phyloP scores from a whole-genome alignment of 2,329 filamentous ascomycete species.

The Nemania bipapillata region DNA sequence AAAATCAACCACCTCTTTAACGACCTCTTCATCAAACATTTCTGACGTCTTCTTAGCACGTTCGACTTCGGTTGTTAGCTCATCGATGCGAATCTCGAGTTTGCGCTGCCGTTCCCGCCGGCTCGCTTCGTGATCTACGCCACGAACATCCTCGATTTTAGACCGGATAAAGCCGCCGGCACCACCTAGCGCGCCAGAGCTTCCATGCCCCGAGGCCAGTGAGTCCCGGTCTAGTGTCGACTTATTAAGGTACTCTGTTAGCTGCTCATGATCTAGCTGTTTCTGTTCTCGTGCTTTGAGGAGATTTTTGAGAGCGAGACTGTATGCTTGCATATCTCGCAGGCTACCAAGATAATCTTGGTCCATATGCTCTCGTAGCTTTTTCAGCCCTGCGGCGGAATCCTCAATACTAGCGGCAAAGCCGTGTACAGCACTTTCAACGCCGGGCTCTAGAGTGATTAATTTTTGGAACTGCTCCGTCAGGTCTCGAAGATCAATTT shows the following conservation, averaged over 20 bases:
- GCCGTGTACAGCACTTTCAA: constrained; percentile 82
- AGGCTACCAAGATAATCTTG: constrained; percentile 94
- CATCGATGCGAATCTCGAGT: constrained; percentile 90
- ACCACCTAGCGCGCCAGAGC: constrained; percentile 69
- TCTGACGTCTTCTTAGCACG: constrained; percentile 86
- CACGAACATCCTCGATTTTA: constrained; percentile 96
- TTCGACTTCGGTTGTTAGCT: constrained; percentile 89
- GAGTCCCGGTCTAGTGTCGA: constrained; percentile 86
- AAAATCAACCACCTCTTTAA: constrained; percentile 91
- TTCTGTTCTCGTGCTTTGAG: constrained; percentile 96
- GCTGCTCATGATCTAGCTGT: constrained; percentile 94
- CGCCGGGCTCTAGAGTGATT: constrained; percentile 85
- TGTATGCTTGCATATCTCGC: constrained; percentile 95
- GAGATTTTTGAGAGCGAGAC: constrained; percentile 83
- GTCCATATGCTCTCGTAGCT: constrained; percentile 90
- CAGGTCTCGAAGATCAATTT: constrained; percentile 87
- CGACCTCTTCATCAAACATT: constrained; percentile 94
- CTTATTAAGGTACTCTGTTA: constrained; percentile 95
- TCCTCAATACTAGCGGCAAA: constrained; percentile 90
- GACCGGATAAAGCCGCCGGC: constrained; percentile 87
- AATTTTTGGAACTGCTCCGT: constrained; percentile 96
- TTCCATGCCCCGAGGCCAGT: constrained; percentile 69
- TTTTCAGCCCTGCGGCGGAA: constrained; percentile 79
- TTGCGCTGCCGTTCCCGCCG: constrained; percentile 87
- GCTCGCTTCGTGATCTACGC: constrained; percentile 93